A percentile compares a stretch with the other conserved stretches of the same genome.
phyloP scores from a whole-genome alignment of 1,284 basidiomycete genomes.

The Trametes sp. region DNA sequence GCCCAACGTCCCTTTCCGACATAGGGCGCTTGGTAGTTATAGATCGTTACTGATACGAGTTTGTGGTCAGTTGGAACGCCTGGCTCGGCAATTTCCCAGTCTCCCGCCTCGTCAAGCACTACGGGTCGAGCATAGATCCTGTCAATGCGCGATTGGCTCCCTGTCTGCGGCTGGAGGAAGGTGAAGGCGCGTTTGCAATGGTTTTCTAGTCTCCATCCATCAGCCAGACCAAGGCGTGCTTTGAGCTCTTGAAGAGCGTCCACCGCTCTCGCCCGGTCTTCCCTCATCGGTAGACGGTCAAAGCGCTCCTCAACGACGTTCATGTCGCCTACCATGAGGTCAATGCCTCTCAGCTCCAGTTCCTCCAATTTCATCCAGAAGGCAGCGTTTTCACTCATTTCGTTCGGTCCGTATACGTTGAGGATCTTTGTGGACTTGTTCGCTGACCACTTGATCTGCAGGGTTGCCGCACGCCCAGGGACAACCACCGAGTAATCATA shows the following conservation, averaged over 20 bases:
- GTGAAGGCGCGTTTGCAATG: neutral
- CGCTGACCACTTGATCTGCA: no score
- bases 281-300: neutral
- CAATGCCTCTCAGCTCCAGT: neutral
- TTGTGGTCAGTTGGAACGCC: neutral
- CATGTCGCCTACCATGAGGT: neutral
- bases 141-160: neutral
- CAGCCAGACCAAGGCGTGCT: neutral
- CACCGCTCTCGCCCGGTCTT: neutral
- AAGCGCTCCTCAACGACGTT: neutral
- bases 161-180: neutral
- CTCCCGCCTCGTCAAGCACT: neutral
- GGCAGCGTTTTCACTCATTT: neutral
- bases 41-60: neutral
- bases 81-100: neutral
- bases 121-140: neutral
- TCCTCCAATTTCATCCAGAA: neutral
- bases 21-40: neutral
- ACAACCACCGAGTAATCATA: neutral
- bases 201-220: neutral
- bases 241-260: neutral
- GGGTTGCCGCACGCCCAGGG: neutral
- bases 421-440: no score
- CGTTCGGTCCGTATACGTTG: conserved; percentile 2
- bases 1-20: conserved; percentile 10